Base-by-base conservation (phyloP, 2,329 filamentous ascomycete genomes). In the Sclerotinia glacialis region DNA sequence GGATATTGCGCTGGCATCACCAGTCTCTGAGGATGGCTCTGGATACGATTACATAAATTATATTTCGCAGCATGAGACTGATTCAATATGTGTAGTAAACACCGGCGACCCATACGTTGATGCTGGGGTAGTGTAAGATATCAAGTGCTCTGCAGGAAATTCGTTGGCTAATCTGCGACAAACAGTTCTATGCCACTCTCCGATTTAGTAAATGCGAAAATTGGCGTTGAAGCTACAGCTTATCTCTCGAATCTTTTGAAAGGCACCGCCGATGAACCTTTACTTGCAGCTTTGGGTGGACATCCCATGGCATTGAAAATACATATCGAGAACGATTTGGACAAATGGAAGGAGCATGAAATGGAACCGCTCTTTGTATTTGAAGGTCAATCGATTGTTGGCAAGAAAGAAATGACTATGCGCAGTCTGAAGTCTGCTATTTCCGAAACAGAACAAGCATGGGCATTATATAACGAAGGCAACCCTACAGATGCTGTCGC, bases 341-440 rank as follows among this genome's bases (percentile, higher is more conserved):
- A 90, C 68, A 81, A 82, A 67, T 92, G 95, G 83, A 85, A 86
- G 68, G 83, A 84, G 55, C 81, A 88, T 73, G 85, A 86, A 26
- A 89, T 96, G 63, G 86, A 82, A n/a, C 91, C 91, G 2, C 81
- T 96, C 70, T 98, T 99, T 77, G 84, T 99, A 62, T 99, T 99
- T 78, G 91, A 94, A 77, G 95, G 95, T 46, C 86, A 97, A 74
- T 87, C 92, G 49, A 85, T 93, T 68, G 87, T 88, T 49, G 90
- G 90, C 67, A 89, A 91, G 74, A 89, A 93, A 74, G 87, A 91
- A 56, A 83, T 88, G 68, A 82, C 87, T 31, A 83, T 89, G 65
- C 84, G 87, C 71, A 85, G 86, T 55, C 86, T 86, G 34, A 84
- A 84, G 59, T 82, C 83, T 40, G 90, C 92, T 71, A 88, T 89